phyloP scores from a whole-genome alignment of 140 eudicot genomes.

The Senecio squalidus region DNA sequence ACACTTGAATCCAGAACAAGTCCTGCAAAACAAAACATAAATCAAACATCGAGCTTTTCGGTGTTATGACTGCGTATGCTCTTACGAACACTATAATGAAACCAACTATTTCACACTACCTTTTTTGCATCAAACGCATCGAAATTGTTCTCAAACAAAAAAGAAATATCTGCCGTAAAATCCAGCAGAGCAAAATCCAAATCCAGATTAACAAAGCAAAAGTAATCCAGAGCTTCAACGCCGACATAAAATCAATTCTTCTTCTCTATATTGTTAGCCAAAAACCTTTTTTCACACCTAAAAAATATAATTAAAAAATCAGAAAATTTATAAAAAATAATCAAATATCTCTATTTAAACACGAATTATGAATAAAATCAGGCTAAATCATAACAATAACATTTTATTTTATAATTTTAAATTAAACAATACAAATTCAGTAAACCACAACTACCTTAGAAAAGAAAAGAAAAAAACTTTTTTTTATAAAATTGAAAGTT shows the following conservation, averaged over 20 bases:
- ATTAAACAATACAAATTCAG: no score
- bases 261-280: slow-evolving; percentile 4
- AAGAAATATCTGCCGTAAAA: slow-evolving; percentile 16
- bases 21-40: slow-evolving; percentile 48
- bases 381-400: no score
- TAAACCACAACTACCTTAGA: background rate
- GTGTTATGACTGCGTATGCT: no score
- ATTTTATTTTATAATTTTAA: no score
- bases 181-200: slow-evolving; percentile 22
- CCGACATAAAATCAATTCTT: slow-evolving; percentile 62
- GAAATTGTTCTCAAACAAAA: slow-evolving; percentile 56
- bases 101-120: slow-evolving; percentile 28
- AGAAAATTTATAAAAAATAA: slow-evolving; percentile 7
- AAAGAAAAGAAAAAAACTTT: background rate
- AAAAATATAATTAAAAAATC: slow-evolving; percentile 17
- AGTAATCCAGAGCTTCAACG: slow-evolving; percentile 56
- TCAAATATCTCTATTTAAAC: background rate
- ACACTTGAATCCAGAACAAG: slow-evolving; percentile 87
- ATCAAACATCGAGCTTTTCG: no score
- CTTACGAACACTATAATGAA: background rate
- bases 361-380: background rate
- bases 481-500: background rate
- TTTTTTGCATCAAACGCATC: slow-evolving; percentile 99
- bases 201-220: background rate
- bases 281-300: slow-evolving; percentile 10